These are phyloP conservation scores for Mrakia blollopis DNA, from an alignment of 768 basidiomycete genomes.

Conservation along the genomic window DNA sequence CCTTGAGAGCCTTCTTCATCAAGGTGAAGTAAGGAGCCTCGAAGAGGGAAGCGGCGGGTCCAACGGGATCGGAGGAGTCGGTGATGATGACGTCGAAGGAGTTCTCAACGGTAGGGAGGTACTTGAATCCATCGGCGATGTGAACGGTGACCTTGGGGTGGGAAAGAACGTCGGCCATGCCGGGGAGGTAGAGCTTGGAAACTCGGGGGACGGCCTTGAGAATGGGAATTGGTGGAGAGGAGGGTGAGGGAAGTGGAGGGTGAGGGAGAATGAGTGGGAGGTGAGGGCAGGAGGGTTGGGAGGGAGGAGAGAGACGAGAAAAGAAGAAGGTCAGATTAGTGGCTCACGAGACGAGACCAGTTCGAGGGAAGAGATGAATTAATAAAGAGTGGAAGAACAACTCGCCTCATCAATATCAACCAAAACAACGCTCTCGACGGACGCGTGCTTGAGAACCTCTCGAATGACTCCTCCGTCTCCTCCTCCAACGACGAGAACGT, in stretches of 20 bases:
- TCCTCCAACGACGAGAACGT: slow-evolving; percentile 94
- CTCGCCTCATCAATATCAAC: slow-evolving; percentile 94
- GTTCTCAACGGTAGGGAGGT: slow-evolving; percentile 77
- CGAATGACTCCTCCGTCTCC: slow-evolving; percentile 98
- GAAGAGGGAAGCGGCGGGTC: slow-evolving; percentile 89
- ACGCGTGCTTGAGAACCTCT: slow-evolving; percentile 89
- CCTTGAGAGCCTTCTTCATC: slow-evolving; percentile 78
- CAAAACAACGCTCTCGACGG: slow-evolving; percentile 84
- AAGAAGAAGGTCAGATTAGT: background rate
- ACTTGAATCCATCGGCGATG: slow-evolving; percentile 96
- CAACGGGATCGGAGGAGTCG: slow-evolving; percentile 96
- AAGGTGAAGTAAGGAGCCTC: slow-evolving; percentile 96
- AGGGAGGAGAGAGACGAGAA: background rate
- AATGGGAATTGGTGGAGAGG: background rate
- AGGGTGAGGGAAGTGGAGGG: background rate
- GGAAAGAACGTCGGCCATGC: slow-evolving; percentile 79
- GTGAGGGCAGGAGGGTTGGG: background rate
- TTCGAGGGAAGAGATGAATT: background rate
- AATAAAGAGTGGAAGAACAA: background rate
- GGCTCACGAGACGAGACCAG: no score
- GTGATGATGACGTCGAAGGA: slow-evolving; percentile 98
- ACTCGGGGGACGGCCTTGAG: slow-evolving; percentile 84
- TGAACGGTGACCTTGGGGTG: slow-evolving; percentile 75
- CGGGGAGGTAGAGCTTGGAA: slow-evolving; percentile 85
- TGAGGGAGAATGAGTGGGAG: background rate